A percentile compares a stretch with the other conserved stretches of the same genome.
Conservation (phyloP, 257 asterid species). For the Thymus quinquecostatus region DNA sequence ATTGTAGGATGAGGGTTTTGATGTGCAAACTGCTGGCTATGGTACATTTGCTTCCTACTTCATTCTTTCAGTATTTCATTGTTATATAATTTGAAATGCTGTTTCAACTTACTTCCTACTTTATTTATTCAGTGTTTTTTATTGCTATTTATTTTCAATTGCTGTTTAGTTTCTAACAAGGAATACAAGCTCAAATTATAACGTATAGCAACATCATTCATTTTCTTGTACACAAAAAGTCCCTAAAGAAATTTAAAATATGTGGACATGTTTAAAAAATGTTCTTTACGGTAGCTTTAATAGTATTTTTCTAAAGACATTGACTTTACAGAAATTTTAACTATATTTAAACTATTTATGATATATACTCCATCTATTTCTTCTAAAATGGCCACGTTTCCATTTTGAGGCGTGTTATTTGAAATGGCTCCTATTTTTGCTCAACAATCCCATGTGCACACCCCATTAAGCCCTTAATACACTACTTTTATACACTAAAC, state of each 20-base stretch:
- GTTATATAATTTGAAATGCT: slow-evolving; percentile 40
- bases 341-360: background rate
- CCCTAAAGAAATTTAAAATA: background rate
- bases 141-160: background rate
- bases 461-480: too few species aligned
- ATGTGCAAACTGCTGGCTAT: slow-evolving; percentile 93
- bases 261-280: background rate
- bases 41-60: slow-evolving; percentile 52
- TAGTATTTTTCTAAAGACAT: background rate
- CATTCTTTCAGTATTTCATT: slow-evolving; percentile 10
- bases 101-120: slow-evolving; percentile 48
- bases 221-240: background rate
- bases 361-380: too few species aligned
- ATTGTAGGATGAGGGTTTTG: slow-evolving; percentile 95
- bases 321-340: background rate
- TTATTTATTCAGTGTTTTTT: slow-evolving; percentile 8
- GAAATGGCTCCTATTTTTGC: too few species aligned
- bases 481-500: too few species aligned
- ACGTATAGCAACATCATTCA: background rate
- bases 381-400: too few species aligned
- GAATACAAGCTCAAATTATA: background rate
- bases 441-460: too few species aligned
- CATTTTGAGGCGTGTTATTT: too few species aligned
- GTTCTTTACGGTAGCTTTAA: background rate
- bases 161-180: background rate